Evolutionary conservation across 2,329 filamentous ascomycete species (phyloP).

Genomic region (Cladosporium velox): DNA sequence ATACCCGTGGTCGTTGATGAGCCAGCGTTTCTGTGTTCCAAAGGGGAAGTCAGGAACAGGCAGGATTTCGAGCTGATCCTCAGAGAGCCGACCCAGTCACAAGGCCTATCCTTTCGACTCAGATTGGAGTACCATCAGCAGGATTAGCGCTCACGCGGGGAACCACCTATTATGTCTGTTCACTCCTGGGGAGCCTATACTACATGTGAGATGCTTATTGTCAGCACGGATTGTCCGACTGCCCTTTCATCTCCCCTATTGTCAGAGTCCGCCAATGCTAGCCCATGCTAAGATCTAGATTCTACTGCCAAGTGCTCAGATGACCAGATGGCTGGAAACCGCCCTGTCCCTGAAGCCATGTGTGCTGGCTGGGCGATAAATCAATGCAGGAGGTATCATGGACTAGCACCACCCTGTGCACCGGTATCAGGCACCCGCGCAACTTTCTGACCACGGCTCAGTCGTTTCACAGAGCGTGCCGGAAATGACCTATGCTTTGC

Average conservation of each 20-base stretch:
- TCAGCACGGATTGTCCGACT: constrained; percentile 2
- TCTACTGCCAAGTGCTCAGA: neutral
- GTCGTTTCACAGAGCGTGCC: neutral
- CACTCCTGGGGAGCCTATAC: neutral
- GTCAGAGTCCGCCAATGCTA: neutral
- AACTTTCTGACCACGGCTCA: neutral
- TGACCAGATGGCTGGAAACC: neutral
- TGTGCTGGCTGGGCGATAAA: neutral
- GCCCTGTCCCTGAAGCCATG: neutral
- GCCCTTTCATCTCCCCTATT: neutral
- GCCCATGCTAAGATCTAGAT: neutral
- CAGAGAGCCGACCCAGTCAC: neutral
- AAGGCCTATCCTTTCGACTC: neutral
- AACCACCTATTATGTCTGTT: neutral
- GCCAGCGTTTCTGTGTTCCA: neutral
- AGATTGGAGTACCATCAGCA: constrained; percentile 2
- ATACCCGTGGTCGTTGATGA: constrained; percentile 3
- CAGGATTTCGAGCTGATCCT: constrained; percentile 4
- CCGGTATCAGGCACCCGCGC: neutral
- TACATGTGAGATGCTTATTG: constrained; percentile 9
- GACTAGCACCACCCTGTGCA: neutral
- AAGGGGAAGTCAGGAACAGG: constrained; percentile 8
- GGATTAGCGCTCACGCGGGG: constrained; percentile 9
- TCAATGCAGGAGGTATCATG: neutral
- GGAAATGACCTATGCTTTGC: neutral